Base-by-base conservation (phyloP, 2,329 filamentous ascomycete species). In the Fusarium nelsonii region DNA sequence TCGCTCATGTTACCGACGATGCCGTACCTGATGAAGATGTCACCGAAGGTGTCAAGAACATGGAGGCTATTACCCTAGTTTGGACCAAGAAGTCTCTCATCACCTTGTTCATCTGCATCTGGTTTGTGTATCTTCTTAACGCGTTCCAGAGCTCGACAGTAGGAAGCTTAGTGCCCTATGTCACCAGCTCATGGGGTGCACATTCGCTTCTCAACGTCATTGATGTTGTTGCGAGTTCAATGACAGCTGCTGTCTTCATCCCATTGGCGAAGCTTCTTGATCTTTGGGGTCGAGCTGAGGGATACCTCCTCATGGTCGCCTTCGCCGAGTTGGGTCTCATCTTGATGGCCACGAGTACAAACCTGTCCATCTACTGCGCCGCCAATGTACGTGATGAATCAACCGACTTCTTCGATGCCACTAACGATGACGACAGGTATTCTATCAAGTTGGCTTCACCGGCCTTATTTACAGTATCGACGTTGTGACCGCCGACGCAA, bases 321-420 rank as follows among this genome's bases (percentile, higher is more conserved):
- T 63, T 63, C 75, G 23, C 37, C 82, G 81, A 84, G 3, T 15
- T 82, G 56, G 81, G 80, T 15, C 80, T 90, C 59, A 83, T 89
- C 18, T 80, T 92, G 70, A 89, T 90, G 81, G 90, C 90, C 12
- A 82, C 82, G 0, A 89, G 84, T 72, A 79, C 83, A 3, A 67
- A 71, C 10, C 44, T 80, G 10, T 56, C 72, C 0, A 75, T 75
- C 4, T 80, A 87, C 73, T 85, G 85, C 57, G 87, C 87, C 6
- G 87, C 85, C 10, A 81, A 87, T 44, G 77, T 79, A 53, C 33
- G 65, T 30, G 14, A n/a, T 1, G 4, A 2, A 16, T 4, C 6
- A 18, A 4, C 23, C 23, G 23, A 23, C 23, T 7, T 0, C 3
- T 2, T 12, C 1, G 4, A 0, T 3, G 8, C 11, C 4, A 30